Evolutionary conservation across 495 filamentous ascomycete genomes (phyloP), one percentile per base, ranked within the genome.

Genomic region (Daldinia decipiens): DNA sequence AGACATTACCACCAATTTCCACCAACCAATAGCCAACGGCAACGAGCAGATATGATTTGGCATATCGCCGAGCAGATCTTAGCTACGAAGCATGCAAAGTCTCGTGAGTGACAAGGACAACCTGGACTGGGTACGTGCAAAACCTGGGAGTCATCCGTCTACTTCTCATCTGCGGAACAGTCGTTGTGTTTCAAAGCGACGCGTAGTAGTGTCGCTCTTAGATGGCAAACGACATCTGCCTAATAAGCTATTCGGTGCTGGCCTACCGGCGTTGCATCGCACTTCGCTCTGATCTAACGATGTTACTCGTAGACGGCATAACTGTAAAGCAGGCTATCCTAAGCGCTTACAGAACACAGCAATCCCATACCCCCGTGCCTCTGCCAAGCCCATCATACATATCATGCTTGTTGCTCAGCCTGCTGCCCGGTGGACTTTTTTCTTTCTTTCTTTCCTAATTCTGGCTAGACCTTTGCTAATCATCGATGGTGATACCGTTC

Each of bases 231-330:
- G 38, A 70, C 60, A 70, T 70, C 54, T 64, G 67, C 60, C 60
- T 70, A 70, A 70, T 64, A 59, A 36, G 26, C 51, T 57, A 47
- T 47, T 56, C 62, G 21, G 59, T 38, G 43, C 66, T 40, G 66
- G 59, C 67, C 50, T 66, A 62, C 55, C 50, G 54, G 68, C 29
- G 68, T 71, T 55, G 55, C 68, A 71, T 71, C 26, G 54, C 38
- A 61, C 32, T 38, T 61, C 68, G 50, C 27, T 47, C 26, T 38
- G 55, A 61, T 70, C 56, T 59, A 61, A 66, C 39, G 50, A 65
- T 66, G 62, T 61, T 65, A 70, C 57, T 52, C 19, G 31, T 45
- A 31, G 54, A 36, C 26, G 5, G 32, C 34, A 43, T 29, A 4
- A 64, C 21, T 34, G 17, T n/a, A 36, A 34, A 17, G 29, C n/a